phyloP scores from a whole-genome alignment of 2,329 filamentous ascomycete genomes.

The Trichoderma polysporum region DNA sequence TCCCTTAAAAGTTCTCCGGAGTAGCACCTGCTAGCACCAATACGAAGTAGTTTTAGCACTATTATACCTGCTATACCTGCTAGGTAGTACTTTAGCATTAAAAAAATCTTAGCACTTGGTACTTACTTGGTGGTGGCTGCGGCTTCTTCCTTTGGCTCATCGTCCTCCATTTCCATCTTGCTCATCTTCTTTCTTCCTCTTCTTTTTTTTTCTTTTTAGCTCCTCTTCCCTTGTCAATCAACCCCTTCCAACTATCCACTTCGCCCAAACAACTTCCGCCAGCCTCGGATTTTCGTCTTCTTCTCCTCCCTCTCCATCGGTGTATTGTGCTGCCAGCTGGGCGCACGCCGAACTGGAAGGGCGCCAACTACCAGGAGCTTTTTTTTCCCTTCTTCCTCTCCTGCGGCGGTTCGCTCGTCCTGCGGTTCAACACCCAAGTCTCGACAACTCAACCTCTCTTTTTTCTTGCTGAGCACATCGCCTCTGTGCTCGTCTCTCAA shows the following conservation, averaged over 20 bases:
- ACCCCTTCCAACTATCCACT: background rate
- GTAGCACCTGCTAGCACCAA: background rate
- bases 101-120: background rate
- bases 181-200: background rate
- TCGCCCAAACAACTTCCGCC: background rate
- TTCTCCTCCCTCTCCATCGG: background rate
- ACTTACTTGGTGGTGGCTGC: background rate
- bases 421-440: background rate
- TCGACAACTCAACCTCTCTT: background rate
- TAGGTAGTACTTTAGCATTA: background rate
- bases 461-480: background rate
- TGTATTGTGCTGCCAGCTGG: background rate
- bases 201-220: background rate
- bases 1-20: background rate
- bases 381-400: background rate
- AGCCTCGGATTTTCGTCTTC: background rate
- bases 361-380: background rate
- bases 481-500: background rate
- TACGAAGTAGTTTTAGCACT: background rate
- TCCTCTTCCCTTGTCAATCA: background rate
- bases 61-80: background rate
- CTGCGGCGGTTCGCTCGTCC: background rate
- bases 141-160: background rate
- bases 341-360: background rate
- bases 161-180: constrained; percentile 2